Base-by-base conservation (phyloP, 164 flowering plant genomes). In the Paratinospora sagittata region DNA sequence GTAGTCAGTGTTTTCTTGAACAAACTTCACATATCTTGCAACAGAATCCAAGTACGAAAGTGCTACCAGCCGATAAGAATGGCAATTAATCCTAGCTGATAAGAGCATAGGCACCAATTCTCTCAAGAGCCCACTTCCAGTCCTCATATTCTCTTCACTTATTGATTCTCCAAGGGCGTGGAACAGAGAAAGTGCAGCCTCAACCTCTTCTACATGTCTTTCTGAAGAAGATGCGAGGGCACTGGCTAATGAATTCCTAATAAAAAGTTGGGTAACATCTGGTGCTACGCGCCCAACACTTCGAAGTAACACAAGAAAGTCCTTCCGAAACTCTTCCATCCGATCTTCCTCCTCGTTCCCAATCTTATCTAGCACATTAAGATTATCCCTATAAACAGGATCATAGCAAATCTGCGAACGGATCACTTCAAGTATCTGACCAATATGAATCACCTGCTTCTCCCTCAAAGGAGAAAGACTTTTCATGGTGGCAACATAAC, bases 321-420 rank as follows among this genome's bases (percentile, higher is more conserved):
- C 99, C 80, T 90, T 96, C 69, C 98, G 79, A 70, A 83, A 81
- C 69, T 96, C 98, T 16, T 67, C 69, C 98, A 93, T 91, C 79
- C 96, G 80, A 65, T 90, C 97, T 81, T 93, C 98, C 83, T 93
- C 97, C 77, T 93, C 98, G 69, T 63, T 81, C 63, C 99, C 99
- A 75, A 91, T 83, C 77, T 86, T 93, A 77, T 96, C 98, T 60
- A 85, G 77, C 34, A 82, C 60, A 77, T 91, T 87, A 60, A 93
- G 93, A 78, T 84, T 88, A 52, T 85, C 78, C 16, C 97, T 88
- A 63, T 88, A 88, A 24, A 68, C 63, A 36, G 97, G 93, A 78
- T 96, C 97, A 80, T 88, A 91, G 24, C 82, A 79, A 52, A 93
- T 87, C 70, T 85, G 90, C 0, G 72, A 52, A 66, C 88, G 89